Conservation (phyloP, 2,329 filamentous ascomycete genomes). For the Penicillium sp. region DNA sequence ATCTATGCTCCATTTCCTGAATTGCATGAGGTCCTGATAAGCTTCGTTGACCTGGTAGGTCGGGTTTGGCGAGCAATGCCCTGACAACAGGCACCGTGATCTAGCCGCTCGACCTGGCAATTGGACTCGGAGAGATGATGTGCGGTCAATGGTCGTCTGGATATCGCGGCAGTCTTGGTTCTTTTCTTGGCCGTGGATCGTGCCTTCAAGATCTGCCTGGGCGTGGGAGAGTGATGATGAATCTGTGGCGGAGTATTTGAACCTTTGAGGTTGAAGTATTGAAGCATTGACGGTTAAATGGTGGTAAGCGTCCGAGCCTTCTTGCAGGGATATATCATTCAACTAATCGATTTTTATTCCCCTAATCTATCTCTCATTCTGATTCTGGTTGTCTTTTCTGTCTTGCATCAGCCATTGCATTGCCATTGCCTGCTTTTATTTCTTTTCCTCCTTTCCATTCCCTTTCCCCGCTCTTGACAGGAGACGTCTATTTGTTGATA, state of each 20-base stretch:
- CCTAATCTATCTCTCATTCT: neutral
- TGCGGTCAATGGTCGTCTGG: neutral
- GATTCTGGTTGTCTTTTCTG: neutral
- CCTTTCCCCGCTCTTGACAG: neutral
- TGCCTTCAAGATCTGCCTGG: neutral
- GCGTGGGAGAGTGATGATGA: conserved; percentile 1
- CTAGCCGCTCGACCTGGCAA: conserved; percentile 3
- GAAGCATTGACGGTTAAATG: neutral
- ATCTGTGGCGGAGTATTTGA: conserved; percentile 9
- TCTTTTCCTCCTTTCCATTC: neutral
- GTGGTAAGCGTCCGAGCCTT: neutral
- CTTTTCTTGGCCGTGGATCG: conserved; percentile 23
- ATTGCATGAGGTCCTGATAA: conserved; percentile 19
- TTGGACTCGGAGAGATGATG: neutral
- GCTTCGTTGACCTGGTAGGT: conserved; percentile 22
- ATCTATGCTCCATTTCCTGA: conserved; percentile 19
- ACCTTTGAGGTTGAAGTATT: neutral
- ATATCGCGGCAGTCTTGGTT: conserved; percentile 16
- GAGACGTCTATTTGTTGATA: neutral
- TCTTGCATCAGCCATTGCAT: conserved; percentile 8
- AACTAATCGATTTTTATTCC: neutral
- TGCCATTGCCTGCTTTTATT: conserved; percentile 1
- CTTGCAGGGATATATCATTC: neutral
- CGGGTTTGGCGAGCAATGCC: conserved; percentile 1
- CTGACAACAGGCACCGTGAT: neutral